A percentile compares a stretch with the other conserved stretches of the same genome.
These are phyloP conservation scores for Dioscorea dumetorum DNA, from an alignment of 106 monocot genomes.

Conservation along the genomic window DNA sequence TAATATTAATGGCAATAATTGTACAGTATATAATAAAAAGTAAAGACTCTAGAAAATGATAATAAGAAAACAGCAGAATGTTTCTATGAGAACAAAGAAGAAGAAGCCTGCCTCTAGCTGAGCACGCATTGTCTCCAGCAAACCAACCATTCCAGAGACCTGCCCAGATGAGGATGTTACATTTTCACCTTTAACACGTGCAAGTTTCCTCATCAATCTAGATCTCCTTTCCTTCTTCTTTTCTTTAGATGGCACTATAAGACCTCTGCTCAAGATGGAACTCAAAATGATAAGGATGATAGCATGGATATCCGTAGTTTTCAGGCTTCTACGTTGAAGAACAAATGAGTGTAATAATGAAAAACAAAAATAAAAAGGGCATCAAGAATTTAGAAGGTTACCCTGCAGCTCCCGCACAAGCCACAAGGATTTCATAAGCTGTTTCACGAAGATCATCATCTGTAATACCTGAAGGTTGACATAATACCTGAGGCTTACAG, in stretches of 20 bases:
- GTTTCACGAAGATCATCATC: constrained; percentile 99
- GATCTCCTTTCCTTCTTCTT: constrained; percentile 93
- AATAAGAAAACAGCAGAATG: neutral
- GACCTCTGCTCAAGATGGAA: constrained; percentile 42
- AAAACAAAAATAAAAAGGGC: neutral
- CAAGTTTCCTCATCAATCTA: constrained; percentile 79
- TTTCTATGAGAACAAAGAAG: constrained; percentile 5
- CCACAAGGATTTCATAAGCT: constrained; percentile 92
- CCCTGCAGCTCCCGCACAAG: constrained; percentile 91
- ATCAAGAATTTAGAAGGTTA: constrained; percentile 25
- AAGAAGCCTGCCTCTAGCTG: constrained; percentile 73
- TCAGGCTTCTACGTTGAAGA: neutral
- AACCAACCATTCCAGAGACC: constrained; percentile 75
- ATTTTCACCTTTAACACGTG: constrained; percentile 74
- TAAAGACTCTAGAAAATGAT: neutral
- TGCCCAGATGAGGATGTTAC: constrained; percentile 40
- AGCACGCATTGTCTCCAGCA: constrained; percentile 84
- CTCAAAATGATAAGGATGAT: neutral
- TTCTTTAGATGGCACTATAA: constrained; percentile 90
- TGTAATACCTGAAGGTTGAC: constrained; percentile 54
- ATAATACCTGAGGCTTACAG: too few relatives aligned
- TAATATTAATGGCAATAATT: too few relatives aligned
- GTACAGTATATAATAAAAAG: too few relatives aligned
- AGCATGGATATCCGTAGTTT: neutral
- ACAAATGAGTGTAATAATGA: neutral